A percentile compares a stretch with the other conserved stretches of the same genome.
These are phyloP conservation scores for Lepiota subincarnata DNA, from an alignment of 768 basidiomycete species.

Conservation along the genomic window DNA sequence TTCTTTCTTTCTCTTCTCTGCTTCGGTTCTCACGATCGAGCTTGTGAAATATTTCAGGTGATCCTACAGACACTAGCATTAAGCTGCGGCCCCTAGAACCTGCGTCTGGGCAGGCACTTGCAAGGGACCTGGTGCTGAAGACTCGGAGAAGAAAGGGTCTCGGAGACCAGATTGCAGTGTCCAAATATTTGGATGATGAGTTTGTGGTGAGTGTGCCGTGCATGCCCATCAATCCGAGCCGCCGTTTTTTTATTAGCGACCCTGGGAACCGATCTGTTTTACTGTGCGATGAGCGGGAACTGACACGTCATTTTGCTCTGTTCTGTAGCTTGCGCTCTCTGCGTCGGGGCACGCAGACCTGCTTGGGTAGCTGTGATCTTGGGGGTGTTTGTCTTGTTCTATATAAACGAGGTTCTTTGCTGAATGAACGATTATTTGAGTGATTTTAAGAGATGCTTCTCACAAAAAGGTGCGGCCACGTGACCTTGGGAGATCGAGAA, in stretches of 20 bases:
- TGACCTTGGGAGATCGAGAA: slow-evolving; percentile 19
- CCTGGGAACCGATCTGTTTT: slow-evolving; percentile 9
- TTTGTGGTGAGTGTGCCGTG: slow-evolving; percentile 65
- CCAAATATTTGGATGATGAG: slow-evolving; percentile 96
- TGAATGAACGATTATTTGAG: neutral
- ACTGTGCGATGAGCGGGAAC: neutral
- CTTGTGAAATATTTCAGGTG: slow-evolving; percentile 48
- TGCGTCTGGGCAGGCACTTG: slow-evolving; percentile 92
- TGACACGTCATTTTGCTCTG: slow-evolving; percentile 12
- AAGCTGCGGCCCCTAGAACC: slow-evolving; percentile 95
- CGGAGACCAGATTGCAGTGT: slow-evolving; percentile 95
- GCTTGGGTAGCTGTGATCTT: slow-evolving; percentile 44
- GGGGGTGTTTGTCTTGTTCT: slow-evolving; percentile 12
- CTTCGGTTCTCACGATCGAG: slow-evolving; percentile 17
- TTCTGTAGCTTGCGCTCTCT: slow-evolving; percentile 76
- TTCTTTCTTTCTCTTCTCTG: slow-evolving; percentile 22
- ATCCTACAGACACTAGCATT: slow-evolving; percentile 96
- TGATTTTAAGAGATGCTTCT: neutral
- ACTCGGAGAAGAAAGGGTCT: slow-evolving; percentile 95
- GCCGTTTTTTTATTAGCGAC: slow-evolving; percentile 1
- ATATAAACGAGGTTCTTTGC: neutral
- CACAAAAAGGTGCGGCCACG: neutral
- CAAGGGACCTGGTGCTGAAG: slow-evolving; percentile 93
- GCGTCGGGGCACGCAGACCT: slow-evolving; percentile 96
- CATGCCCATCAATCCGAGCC: neutral